Conservation (phyloP, 2,329 filamentous ascomycete species). For the Clonostachys sp. region DNA sequence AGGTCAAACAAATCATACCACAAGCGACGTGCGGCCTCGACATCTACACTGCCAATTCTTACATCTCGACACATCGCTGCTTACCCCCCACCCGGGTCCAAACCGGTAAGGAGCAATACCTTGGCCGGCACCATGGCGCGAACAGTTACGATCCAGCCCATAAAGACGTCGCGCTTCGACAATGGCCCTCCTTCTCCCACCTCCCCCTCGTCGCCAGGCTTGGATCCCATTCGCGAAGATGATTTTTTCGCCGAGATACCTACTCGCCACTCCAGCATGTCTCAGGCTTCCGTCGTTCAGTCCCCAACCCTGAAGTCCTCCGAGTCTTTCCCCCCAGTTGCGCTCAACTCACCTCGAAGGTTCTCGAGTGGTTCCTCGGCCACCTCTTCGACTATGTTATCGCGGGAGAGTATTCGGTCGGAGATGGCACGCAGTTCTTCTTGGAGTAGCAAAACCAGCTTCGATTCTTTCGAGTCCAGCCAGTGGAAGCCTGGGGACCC, state of each 20-base stretch:
- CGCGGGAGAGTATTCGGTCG: slow-evolving; percentile 17
- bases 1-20: background rate
- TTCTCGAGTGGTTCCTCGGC: slow-evolving; percentile 13
- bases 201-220: background rate
- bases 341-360: slow-evolving; percentile 28
- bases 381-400: slow-evolving; percentile 16
- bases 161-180: slow-evolving; percentile 1
- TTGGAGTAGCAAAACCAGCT: slow-evolving; percentile 29
- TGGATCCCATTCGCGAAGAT: slow-evolving; percentile 3
- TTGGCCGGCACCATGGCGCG: slow-evolving; percentile 1
- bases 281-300: background rate
- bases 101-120: no score
- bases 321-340: slow-evolving; percentile 7
- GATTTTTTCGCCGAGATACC: background rate
- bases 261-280: background rate
- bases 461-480: slow-evolving; percentile 30
- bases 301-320: background rate
- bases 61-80: no score
- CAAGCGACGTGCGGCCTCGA: background rate
- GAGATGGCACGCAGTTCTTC: slow-evolving; percentile 17
- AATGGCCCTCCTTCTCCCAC: background rate
- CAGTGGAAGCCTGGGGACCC: slow-evolving; percentile 20
- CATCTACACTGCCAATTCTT: background rate
- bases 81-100: no score
- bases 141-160: slow-evolving; percentile 6